A percentile compares a stretch with the other conserved stretches of the same genome.
These are phyloP conservation scores for Cystobasidium onofrii DNA, from an alignment of 768 basidiomycete genomes.

Conservation along the genomic window DNA sequence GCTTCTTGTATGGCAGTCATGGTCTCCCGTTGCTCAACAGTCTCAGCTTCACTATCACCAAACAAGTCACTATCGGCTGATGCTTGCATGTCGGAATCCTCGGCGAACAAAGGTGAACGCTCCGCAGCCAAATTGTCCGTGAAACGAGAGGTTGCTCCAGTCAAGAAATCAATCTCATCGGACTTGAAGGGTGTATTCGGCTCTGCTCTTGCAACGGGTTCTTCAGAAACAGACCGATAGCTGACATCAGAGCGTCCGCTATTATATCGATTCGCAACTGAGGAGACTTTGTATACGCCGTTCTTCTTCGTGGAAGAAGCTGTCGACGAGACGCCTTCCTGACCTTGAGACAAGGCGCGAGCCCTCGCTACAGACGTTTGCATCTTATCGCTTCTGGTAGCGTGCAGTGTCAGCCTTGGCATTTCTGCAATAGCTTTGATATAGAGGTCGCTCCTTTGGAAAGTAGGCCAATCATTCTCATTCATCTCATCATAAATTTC, in stretches of 20 bases:
- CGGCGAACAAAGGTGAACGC: slow-evolving; percentile 47
- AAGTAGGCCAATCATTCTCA: slow-evolving; percentile 74
- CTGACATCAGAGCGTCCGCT: background rate
- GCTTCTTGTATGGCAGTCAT: slow-evolving; percentile 97
- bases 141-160: background rate
- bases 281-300: background rate
- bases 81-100: background rate
- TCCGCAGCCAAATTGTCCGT: slow-evolving; percentile 16
- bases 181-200: slow-evolving; percentile 1
- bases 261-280: background rate
- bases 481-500: slow-evolving; percentile 84
- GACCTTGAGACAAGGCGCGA: background rate
- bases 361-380: background rate
- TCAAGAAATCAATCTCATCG: slow-evolving; percentile 8
- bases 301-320: background rate
- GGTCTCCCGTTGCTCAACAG: slow-evolving; percentile 63
- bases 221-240: background rate
- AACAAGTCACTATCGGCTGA: background rate
- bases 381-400: background rate
- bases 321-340: background rate
- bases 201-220: background rate
- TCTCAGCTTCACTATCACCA: slow-evolving; percentile 45
- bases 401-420: slow-evolving; percentile 17
- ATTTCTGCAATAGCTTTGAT: slow-evolving; percentile 68
- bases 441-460: slow-evolving; percentile 81